Conservation (phyloP, 768 basidiomycete genomes). For the Thelephora ganbajun region DNA sequence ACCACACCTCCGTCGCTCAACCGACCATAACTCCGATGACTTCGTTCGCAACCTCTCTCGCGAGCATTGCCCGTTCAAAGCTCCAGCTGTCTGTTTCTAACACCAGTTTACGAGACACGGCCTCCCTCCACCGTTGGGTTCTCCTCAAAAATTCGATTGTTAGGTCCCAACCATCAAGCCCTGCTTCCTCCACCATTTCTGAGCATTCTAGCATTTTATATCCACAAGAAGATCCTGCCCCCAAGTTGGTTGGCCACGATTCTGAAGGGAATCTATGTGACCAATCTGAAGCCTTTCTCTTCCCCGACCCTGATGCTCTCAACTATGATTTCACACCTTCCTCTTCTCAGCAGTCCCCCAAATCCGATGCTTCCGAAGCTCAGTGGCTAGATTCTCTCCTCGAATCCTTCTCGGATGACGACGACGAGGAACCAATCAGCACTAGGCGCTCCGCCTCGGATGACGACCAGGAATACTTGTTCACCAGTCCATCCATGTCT, state of each 20-base stretch:
- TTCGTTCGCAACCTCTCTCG: slow-evolving; percentile 33
- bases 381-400: slow-evolving; percentile 75
- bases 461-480: slow-evolving; percentile 46
- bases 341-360: slow-evolving; percentile 7
- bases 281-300: slow-evolving; percentile 62
- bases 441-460: slow-evolving; percentile 36
- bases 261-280: slow-evolving; percentile 23
- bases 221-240: slow-evolving; percentile 3
- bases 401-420: slow-evolving; percentile 59
- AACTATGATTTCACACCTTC: slow-evolving; percentile 18
- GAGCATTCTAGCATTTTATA: not conserved
- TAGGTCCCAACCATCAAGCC: slow-evolving; percentile 31
- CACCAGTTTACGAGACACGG: slow-evolving; percentile 40
- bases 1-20: slow-evolving; percentile 12
- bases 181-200: slow-evolving; percentile 13
- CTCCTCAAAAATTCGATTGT: slow-evolving; percentile 75
- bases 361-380: slow-evolving; percentile 44
- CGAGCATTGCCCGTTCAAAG: slow-evolving; percentile 58
- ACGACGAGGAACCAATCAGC: slow-evolving; percentile 38
- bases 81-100: slow-evolving; percentile 43
- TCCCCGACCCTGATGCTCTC: slow-evolving; percentile 59
- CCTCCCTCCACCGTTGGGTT: slow-evolving; percentile 78
- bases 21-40: slow-evolving; percentile 19
- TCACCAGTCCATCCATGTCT: slow-evolving; percentile 49
- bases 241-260: slow-evolving; percentile 9